These are phyloP conservation scores for Botrytis pseudocinerea DNA, from an alignment of 2,329 filamentous ascomycete genomes.

Conservation along the genomic window DNA sequence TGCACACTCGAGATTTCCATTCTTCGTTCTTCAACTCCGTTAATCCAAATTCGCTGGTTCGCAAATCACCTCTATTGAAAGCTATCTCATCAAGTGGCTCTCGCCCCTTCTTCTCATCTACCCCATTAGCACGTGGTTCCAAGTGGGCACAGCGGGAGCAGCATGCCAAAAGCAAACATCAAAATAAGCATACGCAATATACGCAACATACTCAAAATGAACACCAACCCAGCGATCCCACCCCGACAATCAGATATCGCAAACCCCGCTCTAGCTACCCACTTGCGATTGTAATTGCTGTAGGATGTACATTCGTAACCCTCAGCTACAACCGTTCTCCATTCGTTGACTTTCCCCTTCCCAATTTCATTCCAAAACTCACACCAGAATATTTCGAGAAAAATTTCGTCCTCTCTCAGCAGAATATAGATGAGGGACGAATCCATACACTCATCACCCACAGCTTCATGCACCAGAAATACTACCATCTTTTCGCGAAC, in stretches of 20 bases:
- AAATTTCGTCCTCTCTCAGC: slow-evolving; percentile 5
- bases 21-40: background rate
- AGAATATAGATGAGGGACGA: slow-evolving; percentile 14
- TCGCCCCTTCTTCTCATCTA: slow-evolving; percentile 13
- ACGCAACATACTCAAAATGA: background rate
- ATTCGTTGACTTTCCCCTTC: background rate
- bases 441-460: slow-evolving; percentile 8
- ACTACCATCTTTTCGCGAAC: slow-evolving; percentile 13
- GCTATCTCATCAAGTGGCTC: background rate
- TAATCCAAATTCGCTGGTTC: background rate
- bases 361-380: background rate
- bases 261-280: slow-evolving; percentile 13
- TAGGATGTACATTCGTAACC: slow-evolving; percentile 13
- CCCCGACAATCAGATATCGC: background rate
- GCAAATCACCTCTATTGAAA: background rate
- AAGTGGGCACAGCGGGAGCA: background rate
- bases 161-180: background rate
- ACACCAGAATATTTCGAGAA: background rate
- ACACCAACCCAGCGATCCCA: background rate
- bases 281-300: slow-evolving; percentile 2
- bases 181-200: background rate
- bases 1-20: background rate
- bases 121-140: background rate
- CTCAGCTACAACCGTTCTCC: slow-evolving; percentile 19
- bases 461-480: slow-evolving; percentile 11